phyloP scores from a whole-genome alignment of 106 monocot genomes.

The Cymbidium sinense region DNA sequence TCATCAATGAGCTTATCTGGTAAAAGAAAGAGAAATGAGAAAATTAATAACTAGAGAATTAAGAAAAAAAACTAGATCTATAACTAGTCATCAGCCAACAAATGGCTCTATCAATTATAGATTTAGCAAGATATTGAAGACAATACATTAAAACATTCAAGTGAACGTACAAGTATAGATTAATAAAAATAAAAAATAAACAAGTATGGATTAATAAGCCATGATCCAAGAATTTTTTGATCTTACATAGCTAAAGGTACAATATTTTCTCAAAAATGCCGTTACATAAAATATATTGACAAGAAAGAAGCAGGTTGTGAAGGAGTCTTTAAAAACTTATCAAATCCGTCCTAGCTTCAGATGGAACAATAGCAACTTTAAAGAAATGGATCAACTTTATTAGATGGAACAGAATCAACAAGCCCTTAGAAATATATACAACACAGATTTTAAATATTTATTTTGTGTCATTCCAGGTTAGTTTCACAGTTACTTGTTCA shows the following conservation, averaged over 20 bases:
- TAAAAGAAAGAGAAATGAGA: not conserved
- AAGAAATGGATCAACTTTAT: not conserved
- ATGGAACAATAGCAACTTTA: not conserved
- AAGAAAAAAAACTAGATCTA: not conserved
- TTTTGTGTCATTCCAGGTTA: not conserved
- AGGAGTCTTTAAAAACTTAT: not conserved
- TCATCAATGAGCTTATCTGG: not conserved
- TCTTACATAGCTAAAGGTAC: not conserved
- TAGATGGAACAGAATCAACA: not conserved
- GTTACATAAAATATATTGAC: not conserved
- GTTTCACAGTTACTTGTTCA: not conserved
- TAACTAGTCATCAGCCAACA: not conserved
- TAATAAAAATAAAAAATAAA: too few relatives aligned
- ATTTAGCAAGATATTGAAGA: conserved; percentile 1
- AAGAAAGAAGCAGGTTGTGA: not conserved
- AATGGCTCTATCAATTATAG: not conserved
- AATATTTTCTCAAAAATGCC: not conserved
- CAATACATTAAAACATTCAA: not conserved
- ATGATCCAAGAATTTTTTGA: not conserved
- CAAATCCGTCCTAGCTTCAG: too few relatives aligned
- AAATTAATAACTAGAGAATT: not conserved
- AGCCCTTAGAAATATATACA: not conserved
- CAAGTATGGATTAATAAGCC: not conserved
- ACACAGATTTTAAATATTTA: not conserved
- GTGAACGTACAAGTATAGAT: not conserved